Base-by-base conservation (phyloP, 2,329 filamentous ascomycete species). In the Calonectria crousiana region DNA sequence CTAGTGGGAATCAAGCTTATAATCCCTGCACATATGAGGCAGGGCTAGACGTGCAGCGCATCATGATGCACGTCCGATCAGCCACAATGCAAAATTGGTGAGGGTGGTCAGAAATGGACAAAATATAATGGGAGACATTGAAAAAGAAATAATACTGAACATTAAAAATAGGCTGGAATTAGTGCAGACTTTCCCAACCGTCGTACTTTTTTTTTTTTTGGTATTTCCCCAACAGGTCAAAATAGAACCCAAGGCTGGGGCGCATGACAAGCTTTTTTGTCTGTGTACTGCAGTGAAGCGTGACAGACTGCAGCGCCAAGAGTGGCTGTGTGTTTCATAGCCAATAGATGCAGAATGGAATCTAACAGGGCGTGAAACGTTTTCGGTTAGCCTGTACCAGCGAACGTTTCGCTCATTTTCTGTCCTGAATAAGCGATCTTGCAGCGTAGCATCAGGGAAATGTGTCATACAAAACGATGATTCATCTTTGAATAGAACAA, bases 241-340 rank as follows among this genome's bases (percentile, higher is more conserved):
- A 60, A 41, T 60, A 41, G n/a, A 60, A 60, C 53, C 32, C n/a
- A 38, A 60, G 20, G 5, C n/a, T 34, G 6, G 34, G 34, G 34
- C 34, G 56, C 53, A 34, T 60, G 32, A 38, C 53, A 60, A 60
- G 53, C 56, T 60, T 41, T n/a, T 11, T 60, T 41, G 34, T 41
- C 56, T 20, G 23, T 41, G 56, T 60, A 60, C 53, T 60, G 38
- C 32, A 38, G n/a, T 41, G 34, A 34, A 28, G 34, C 20, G 34
- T 60, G 56, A 60, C 56, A 60, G n/a, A 38, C 32, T 41, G 34
- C 34, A 60, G 56, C 16, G 56, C 56, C 56, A 60, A 60, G 56
- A 60, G 56, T 60, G 56, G 56, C 56, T 38, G 56, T 38, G 56
- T n/a, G 8, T 60, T 60, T 28, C 6, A 3, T 60, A n/a, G 6